Conservation (phyloP, 139 green algal species). For the Picochlorum sp. region DNA sequence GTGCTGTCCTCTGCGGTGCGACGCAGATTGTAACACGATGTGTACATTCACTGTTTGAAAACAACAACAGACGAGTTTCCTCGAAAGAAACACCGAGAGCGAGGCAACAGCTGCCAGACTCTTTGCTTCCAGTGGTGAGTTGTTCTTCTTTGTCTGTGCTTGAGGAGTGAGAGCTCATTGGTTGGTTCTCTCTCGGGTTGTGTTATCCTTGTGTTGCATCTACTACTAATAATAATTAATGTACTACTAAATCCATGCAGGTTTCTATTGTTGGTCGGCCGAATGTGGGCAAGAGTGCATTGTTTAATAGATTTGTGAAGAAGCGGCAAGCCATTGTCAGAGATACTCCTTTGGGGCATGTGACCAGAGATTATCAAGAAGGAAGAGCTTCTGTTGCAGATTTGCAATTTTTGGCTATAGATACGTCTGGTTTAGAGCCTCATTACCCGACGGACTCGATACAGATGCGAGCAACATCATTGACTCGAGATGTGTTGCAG, state of each 20-base stretch:
- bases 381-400: slow-evolving; percentile 64
- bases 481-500: slow-evolving; percentile 49
- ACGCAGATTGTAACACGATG: no score
- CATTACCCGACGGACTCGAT: slow-evolving; percentile 31
- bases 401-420: slow-evolving; percentile 69
- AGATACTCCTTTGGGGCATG: slow-evolving; percentile 82
- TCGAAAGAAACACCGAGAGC: not conserved
- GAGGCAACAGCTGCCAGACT: not conserved
- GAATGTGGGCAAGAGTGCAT: slow-evolving; percentile 86
- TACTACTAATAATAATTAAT: not conserved
- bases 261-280: slow-evolving; percentile 73
- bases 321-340: slow-evolving; percentile 62
- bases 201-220: no score
- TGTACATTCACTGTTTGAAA: no score
- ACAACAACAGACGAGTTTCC: not conserved
- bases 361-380: slow-evolving; percentile 86
- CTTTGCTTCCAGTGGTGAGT: no score
- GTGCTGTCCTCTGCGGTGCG: no score
- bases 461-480: slow-evolving; percentile 46
- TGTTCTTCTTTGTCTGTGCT: no score
- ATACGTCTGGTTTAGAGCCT: slow-evolving; percentile 87
- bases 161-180: no score
- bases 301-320: slow-evolving; percentile 77
- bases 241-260: slow-evolving; percentile 15
- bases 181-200: no score